Base-by-base conservation (phyloP, 2,329 filamentous ascomycete genomes). In the Trichophyton equinum region DNA sequence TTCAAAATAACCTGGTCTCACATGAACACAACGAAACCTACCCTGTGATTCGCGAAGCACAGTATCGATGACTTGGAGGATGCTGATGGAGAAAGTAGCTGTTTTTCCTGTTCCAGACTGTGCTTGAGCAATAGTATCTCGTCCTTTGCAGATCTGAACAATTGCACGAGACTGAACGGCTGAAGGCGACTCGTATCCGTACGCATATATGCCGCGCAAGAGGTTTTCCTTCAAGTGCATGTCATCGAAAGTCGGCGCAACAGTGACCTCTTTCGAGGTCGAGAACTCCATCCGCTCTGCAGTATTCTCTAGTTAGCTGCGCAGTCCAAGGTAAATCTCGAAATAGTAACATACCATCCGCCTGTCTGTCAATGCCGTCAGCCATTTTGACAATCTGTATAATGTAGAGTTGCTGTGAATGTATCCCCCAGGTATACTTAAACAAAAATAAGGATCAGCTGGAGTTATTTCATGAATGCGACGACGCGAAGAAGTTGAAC, bases 21-120 rank as follows among this genome's bases (percentile, higher is more conserved):
- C 3, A 8, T 47, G 7, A 22, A 3, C 13, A 18, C 4, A 2
- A 13, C 7, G 25, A 33, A 22, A 58, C 69, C 67, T 73, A 81
- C 79, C 81, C 74, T 96, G 91, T 42, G 89, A 94, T 77, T 96
- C 89, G 69, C 91, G 87, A 60, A 96, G 87, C 46, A 88, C 89
- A 6, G 91, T 95, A 81, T 99, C 94, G 78, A 99, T 89, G 85
- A 96, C 96, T 84, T 99, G 94, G 68, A 99, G 89, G 71, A 94
- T 89, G 72, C 91, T 96, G 80, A 99, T 95, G 72, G 94, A 97
- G 86, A 99, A 99, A 70, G 94, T 99, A 70, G 94, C 94, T 69
- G 94, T 99, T 86, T 99, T 99, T 81, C 94, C 94, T 76, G 94
- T 99, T 84, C 94, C 94, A 70, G 94, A 99, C 84, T 99, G 94